Percentiles rank a stretch among this genome's conserved stretches.
These are phyloP conservation scores for Polytrichum formosum DNA, from an alignment of 225 moss, liverwort and hornwort species.

Conservation along the genomic window DNA sequence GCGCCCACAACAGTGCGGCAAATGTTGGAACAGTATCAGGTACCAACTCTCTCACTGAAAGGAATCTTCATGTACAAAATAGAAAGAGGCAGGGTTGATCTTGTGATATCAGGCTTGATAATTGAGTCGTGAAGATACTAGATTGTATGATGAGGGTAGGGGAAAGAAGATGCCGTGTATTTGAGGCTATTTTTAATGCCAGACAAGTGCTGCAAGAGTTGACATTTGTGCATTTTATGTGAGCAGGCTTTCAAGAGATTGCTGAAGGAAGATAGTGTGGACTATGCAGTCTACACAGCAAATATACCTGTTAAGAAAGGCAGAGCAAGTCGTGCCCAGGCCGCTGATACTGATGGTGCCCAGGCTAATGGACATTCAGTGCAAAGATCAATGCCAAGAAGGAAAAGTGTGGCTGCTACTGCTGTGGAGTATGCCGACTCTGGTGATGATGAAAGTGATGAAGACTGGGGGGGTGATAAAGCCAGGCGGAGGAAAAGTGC, in stretches of 20 bases:
- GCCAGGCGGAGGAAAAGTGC: slow-evolving; percentile 48
- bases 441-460: slow-evolving; percentile 62
- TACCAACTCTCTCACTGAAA: slow-evolving; percentile 3
- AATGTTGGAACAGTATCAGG: slow-evolving; percentile 94
- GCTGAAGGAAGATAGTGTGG: slow-evolving; percentile 86
- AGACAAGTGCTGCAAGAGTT: too few relatives aligned
- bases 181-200: too few relatives aligned
- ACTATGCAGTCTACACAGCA: slow-evolving; percentile 73
- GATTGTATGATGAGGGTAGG: too few relatives aligned
- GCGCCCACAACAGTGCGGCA: slow-evolving; percentile 67
- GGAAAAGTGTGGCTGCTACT: slow-evolving; percentile 44
- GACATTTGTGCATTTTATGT: background rate
- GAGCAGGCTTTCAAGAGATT: slow-evolving; percentile 79
- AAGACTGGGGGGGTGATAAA: slow-evolving; percentile 58
- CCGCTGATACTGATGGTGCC: slow-evolving; percentile 42
- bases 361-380: slow-evolving; percentile 45
- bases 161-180: too few relatives aligned
- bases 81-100: too few relatives aligned
- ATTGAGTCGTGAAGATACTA: too few relatives aligned
- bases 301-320: slow-evolving; percentile 63
- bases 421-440: slow-evolving; percentile 50
- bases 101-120: too few relatives aligned
- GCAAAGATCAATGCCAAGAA: slow-evolving; percentile 47
- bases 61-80: too few relatives aligned
- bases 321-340: slow-evolving; percentile 49